Percentiles rank a stretch among this genome's conserved stretches.
These are phyloP conservation scores for Saraca asoca DNA, from an alignment of 331 rosid genomes.

Conservation along the genomic window DNA sequence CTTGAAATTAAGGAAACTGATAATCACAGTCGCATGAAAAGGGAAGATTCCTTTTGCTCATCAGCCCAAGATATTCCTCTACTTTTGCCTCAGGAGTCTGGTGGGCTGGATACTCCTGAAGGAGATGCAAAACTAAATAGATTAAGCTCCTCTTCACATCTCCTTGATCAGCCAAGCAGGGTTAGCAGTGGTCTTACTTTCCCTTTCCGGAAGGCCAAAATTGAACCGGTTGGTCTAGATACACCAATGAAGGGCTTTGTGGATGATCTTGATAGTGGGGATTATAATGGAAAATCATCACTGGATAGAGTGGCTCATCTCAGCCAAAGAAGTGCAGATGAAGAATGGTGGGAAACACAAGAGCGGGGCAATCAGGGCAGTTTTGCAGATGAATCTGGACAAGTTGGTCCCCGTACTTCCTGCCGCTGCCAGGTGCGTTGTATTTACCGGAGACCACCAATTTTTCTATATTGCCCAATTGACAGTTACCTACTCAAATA, in stretches of 20 bases:
- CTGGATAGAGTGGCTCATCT: slow-evolving; percentile 50
- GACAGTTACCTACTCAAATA: slow-evolving; percentile 17
- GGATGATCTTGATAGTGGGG: slow-evolving; percentile 62
- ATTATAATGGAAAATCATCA: slow-evolving; percentile 49
- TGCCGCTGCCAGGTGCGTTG: slow-evolving; percentile 84
- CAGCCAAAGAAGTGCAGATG: slow-evolving; percentile 32
- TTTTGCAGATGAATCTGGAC: slow-evolving; percentile 75
- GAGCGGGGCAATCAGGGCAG: slow-evolving; percentile 80
- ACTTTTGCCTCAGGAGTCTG: slow-evolving; percentile 83
- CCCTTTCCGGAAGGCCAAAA: slow-evolving; percentile 65
- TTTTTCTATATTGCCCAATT: neutral
- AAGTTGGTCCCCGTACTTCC: slow-evolving; percentile 92
- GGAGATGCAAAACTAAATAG: slow-evolving; percentile 33
- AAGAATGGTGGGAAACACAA: slow-evolving; percentile 97
- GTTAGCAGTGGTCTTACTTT: slow-evolving; percentile 54
- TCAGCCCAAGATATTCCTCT: slow-evolving; percentile 83
- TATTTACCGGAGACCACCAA: too few species aligned
- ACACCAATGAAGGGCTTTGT: slow-evolving; percentile 88
- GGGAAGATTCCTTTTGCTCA: slow-evolving; percentile 70
- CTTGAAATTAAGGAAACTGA: slow-evolving; percentile 43
- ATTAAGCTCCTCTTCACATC: slow-evolving; percentile 39
- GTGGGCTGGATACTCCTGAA: neutral
- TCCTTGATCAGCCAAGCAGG: slow-evolving; percentile 50
- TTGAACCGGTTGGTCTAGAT: slow-evolving; percentile 64
- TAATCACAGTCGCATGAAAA: slow-evolving; percentile 38